Conservation (phyloP, 1,284 basidiomycete genomes). For the Ustilago trichophora region DNA sequence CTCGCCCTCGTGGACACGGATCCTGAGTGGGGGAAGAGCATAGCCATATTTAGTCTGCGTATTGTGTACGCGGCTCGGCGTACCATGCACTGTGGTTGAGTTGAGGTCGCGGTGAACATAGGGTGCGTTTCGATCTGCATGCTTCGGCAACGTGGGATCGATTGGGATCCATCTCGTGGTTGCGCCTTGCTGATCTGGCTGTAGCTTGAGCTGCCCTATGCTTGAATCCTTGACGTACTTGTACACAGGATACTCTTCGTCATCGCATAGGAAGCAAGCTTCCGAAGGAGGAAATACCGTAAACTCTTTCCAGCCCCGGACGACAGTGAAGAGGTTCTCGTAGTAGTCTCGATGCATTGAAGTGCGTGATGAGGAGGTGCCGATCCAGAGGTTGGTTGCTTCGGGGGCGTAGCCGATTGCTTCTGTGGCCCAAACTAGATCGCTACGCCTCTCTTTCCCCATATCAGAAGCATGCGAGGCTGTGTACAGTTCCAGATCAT, state of each 20-base stretch:
- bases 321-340: constrained; percentile 60
- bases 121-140: constrained; percentile 33
- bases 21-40: constrained; percentile 47
- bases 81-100: not conserved
- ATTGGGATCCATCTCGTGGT: constrained; percentile 59
- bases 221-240: constrained; percentile 3
- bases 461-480: not conserved
- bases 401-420: constrained; percentile 51
- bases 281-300: constrained; percentile 56
- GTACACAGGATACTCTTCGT: constrained; percentile 27
- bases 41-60: constrained; percentile 40
- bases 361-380: constrained; percentile 40
- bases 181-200: constrained; percentile 7
- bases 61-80: constrained; percentile 2
- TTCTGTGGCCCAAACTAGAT: constrained; percentile 51
- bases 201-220: constrained; percentile 11
- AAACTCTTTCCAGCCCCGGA: constrained; percentile 57
- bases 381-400: constrained; percentile 62
- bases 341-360: constrained; percentile 57
- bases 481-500: constrained; percentile 27
- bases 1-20: constrained; percentile 53
- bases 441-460: not conserved
- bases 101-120: constrained; percentile 40
- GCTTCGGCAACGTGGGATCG: constrained; percentile 46
- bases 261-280: constrained; percentile 52